A percentile compares a stretch with the other conserved stretches of the same genome.
Evolutionary conservation across 345 rosid genomes (phyloP).

Genomic region (Turnera subulata): DNA sequence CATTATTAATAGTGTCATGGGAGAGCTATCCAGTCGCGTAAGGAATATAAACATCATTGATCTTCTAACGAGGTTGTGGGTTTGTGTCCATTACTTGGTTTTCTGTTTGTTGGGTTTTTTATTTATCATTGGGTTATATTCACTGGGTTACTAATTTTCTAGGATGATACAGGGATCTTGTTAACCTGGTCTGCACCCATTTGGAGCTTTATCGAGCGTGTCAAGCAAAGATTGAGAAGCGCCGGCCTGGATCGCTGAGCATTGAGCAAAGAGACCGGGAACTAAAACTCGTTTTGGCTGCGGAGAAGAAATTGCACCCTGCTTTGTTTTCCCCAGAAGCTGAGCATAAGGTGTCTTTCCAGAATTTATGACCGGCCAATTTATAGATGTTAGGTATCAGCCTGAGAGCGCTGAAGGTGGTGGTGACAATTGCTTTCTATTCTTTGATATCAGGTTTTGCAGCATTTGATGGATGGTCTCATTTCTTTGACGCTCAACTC

Average conservation of each 20-base stretch:
- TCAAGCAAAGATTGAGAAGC: conserved; percentile 68
- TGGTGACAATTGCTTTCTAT: conserved; percentile 10
- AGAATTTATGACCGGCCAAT: conserved; percentile 1
- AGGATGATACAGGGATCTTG: conserved; percentile 72
- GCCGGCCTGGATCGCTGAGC: conserved; percentile 37
- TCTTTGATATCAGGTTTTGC: conserved; percentile 67
- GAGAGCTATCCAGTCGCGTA: conserved; percentile 72
- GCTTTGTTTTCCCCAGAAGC: conserved; percentile 89
- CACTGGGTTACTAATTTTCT: conserved; percentile 30
- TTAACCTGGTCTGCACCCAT: conserved; percentile 63
- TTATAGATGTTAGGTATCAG: background rate
- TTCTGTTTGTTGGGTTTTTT: conserved; percentile 7
- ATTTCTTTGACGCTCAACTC: conserved; percentile 72
- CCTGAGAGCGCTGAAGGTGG: background rate
- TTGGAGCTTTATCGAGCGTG: conserved; percentile 76
- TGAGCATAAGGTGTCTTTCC: conserved; percentile 77
- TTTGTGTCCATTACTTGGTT: conserved; percentile 9
- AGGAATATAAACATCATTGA: conserved; percentile 84
- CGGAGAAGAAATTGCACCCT: conserved; percentile 85
- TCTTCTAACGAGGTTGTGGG: conserved; percentile 71
- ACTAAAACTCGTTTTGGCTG: conserved; percentile 58
- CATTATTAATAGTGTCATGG: conserved; percentile 71
- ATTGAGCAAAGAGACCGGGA: conserved; percentile 65
- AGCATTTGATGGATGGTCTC: conserved; percentile 82
- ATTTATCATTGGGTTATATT: conserved; percentile 5